Conservation (phyloP, 2,329 filamentous ascomycete species). For the Pyrenophora seminiperda region DNA sequence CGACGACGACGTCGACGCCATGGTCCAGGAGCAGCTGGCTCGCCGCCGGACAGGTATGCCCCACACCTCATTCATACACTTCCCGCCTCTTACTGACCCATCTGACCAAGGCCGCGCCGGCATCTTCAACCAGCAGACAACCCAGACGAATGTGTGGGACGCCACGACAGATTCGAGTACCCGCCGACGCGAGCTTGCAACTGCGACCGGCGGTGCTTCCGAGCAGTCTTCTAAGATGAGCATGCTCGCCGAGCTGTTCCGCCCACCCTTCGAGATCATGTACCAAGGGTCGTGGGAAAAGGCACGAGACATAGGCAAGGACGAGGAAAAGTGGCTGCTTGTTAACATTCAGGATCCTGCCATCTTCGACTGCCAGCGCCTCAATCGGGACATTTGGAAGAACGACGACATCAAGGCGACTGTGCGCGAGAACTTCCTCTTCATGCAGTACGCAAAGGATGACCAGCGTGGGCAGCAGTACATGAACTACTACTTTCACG, state of each 20-base stretch:
- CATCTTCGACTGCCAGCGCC: conserved; percentile 89
- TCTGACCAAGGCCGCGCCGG: conserved; percentile 53
- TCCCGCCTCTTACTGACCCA: conserved; percentile 34
- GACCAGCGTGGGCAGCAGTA: conserved; percentile 80
- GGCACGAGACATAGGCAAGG: conserved; percentile 83
- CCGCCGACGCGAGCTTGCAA: conserved; percentile 60
- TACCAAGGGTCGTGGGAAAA: conserved; percentile 78
- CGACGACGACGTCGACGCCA: conserved; percentile 63
- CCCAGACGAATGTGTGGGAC: conserved; percentile 63
- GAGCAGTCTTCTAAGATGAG: conserved; percentile 71
- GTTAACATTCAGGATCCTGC: conserved; percentile 94
- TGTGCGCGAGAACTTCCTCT: conserved; percentile 89
- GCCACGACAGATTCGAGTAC: conserved; percentile 55
- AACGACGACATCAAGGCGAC: conserved; percentile 78
- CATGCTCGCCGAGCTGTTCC: conserved; percentile 86
- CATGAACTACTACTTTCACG: conserved; percentile 85
- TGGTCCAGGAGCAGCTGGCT: conserved; percentile 68
- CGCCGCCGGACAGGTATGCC: conserved; percentile 50
- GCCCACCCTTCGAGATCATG: conserved; percentile 91
- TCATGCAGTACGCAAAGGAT: conserved; percentile 90
- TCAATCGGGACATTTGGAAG: conserved; percentile 98
- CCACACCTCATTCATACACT: conserved; percentile 20
- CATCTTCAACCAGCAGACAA: conserved; percentile 71
- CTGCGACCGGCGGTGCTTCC: conserved; percentile 68
- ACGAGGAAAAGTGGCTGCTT: conserved; percentile 89